Percentiles rank a stretch among this genome's conserved stretches.
These are phyloP conservation scores for Candida dajiaensis DNA, from an alignment of 805 yeast genomes.

Conservation along the genomic window DNA sequence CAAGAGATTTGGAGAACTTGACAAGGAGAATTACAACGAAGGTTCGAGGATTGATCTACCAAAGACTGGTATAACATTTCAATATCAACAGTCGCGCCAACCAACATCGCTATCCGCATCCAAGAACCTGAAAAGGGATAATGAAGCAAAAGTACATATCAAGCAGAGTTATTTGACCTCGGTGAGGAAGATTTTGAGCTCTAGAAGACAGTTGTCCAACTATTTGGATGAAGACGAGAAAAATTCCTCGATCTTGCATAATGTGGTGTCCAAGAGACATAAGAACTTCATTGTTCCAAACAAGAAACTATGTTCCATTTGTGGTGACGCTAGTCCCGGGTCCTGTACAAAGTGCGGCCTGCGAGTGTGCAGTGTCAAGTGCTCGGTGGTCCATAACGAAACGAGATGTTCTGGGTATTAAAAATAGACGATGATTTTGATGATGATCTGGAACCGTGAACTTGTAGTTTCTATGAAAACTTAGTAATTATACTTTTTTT, in stretches of 20 bases:
- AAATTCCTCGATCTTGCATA: slow-evolving; percentile 25
- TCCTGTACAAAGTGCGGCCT: slow-evolving; percentile 36
- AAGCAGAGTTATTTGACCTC: slow-evolving; percentile 25
- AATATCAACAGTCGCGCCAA: slow-evolving; percentile 17
- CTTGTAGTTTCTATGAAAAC: background rate
- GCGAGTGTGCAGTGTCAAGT: slow-evolving; percentile 36
- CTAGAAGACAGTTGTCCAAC: slow-evolving; percentile 35
- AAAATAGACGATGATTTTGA: background rate
- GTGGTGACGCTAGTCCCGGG: slow-evolving; percentile 38
- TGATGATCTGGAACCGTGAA: background rate
- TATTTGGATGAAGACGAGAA: slow-evolving; percentile 38
- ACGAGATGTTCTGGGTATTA: slow-evolving; percentile 35
- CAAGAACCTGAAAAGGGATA: background rate
- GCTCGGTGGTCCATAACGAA: slow-evolving; percentile 36
- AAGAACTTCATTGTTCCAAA: slow-evolving; percentile 27
- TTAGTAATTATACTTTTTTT: too few relatives aligned
- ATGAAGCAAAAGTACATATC: slow-evolving; percentile 11
- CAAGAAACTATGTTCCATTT: slow-evolving; percentile 39
- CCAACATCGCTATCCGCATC: slow-evolving; percentile 6
- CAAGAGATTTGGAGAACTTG: slow-evolving; percentile 36
- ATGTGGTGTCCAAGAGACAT: slow-evolving; percentile 26
- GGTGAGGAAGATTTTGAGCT: slow-evolving; percentile 32
- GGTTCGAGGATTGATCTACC: slow-evolving; percentile 33
- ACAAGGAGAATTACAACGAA: slow-evolving; percentile 40
- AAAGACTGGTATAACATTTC: slow-evolving; percentile 20